Base-by-base conservation (phyloP, 306 rosid genomes). In the Spatholobus suberectus region DNA sequence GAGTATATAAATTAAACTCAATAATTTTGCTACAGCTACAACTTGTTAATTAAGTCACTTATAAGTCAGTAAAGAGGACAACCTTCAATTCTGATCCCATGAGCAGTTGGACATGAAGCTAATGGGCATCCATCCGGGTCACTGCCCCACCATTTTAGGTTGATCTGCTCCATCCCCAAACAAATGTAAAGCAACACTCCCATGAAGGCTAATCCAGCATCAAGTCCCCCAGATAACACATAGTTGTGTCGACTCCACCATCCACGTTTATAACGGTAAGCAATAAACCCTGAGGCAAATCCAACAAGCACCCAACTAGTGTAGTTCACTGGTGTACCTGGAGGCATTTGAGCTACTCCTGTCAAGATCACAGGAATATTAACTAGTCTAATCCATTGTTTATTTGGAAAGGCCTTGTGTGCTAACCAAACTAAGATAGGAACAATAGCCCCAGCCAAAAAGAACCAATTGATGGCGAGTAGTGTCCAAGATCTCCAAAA, bases 211-310 rank as follows among this genome's bases (percentile, higher is more conserved):
- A 91, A 79, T 51, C 95, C 93, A 41, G 90, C 90, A 70, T 91
- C 93, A 44, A 91, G 88, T 6, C 90, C 93, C 32, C 91, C 93
- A 2, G 90, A 89, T 35, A 91, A 70, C 57, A 86, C 84, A 29
- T 91, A 91, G 83, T 91, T 91, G 82, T 91, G 89, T 29, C 91
- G 85, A 13, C 89, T 87, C 95, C 95, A 91, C 95, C 90, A 91
- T 2, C 61, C 80, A 11, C 91, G 91, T 32, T 89, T 73, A 73
- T 88, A 71, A 3, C 92, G 57, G 51, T 87, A 91, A 26, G 84
- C 92, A 17, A 91, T 67, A 52, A 81, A 89, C 1, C 96, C 96
- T 0, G 93, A 90, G 8, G 62, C 86, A 44, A 91, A 90, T 27
- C 93, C 93, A 27, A 90, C 81, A 20, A 90, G 83, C 77, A 91